Evolutionary conservation across 768 basidiomycete species (phyloP).

Genomic region (Hygrocybe punicea): DNA sequence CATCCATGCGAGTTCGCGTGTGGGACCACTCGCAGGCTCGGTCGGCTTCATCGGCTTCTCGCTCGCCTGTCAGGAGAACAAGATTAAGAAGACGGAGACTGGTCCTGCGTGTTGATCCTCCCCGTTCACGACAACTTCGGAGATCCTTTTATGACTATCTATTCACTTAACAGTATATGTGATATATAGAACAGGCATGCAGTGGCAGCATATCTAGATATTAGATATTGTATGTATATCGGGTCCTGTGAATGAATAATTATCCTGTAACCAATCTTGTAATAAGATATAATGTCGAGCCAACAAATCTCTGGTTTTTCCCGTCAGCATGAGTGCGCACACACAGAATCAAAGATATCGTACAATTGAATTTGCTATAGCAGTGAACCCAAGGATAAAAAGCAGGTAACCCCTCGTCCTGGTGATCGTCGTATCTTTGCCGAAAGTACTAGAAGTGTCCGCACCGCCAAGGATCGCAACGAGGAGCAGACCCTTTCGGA

Average conservation of each 20-base stretch:
- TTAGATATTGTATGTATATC: slow-evolving; percentile 9
- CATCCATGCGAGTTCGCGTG: slow-evolving; percentile 21
- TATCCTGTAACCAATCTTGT: slow-evolving; percentile 29
- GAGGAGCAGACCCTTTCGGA: slow-evolving; percentile 44
- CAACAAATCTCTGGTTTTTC: slow-evolving; percentile 26
- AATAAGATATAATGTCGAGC: slow-evolving; percentile 31
- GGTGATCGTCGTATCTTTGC: slow-evolving; percentile 42
- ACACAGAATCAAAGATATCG: not conserved
- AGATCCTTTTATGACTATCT: slow-evolving; percentile 45
- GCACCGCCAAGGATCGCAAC: slow-evolving; percentile 64
- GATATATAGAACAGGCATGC: slow-evolving; percentile 8
- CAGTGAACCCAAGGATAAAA: slow-evolving; percentile 78
- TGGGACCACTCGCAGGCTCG: slow-evolving; percentile 30
- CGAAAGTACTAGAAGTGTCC: slow-evolving; percentile 59
- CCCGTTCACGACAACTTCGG: slow-evolving; percentile 7
- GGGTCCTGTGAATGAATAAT: not conserved
- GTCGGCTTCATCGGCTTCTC: slow-evolving; percentile 53
- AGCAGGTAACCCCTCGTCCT: slow-evolving; percentile 73
- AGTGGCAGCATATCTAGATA: slow-evolving; percentile 9
- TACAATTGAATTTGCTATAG: slow-evolving; percentile 67
- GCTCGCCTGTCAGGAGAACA: slow-evolving; percentile 44
- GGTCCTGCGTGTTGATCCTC: slow-evolving; percentile 8
- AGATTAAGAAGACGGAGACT: slow-evolving; percentile 24
- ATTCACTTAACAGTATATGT: slow-evolving; percentile 29
- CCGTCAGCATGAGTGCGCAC: not conserved